Evolutionary conservation across 1,139 yeast species (phyloP).

Genomic region (Taphrina deformans): DNA sequence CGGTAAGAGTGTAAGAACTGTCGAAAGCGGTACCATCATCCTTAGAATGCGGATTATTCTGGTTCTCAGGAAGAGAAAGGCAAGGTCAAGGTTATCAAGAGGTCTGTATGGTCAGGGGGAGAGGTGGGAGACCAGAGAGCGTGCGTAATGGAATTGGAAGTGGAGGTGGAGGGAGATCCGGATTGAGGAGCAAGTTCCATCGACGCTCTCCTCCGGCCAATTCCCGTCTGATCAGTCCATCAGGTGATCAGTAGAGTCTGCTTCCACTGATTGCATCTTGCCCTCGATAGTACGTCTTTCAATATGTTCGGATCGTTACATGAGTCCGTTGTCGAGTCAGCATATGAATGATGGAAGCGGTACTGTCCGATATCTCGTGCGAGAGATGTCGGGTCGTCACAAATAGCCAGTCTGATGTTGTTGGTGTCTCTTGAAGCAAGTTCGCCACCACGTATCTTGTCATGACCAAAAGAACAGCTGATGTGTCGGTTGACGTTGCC

Average conservation of each 20-base stretch:
- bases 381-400: background rate
- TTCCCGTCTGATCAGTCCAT: background rate
- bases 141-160: background rate
- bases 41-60: background rate
- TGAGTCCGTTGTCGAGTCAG: background rate
- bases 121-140: too few relatives aligned
- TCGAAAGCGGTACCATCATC: background rate
- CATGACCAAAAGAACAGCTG: background rate
- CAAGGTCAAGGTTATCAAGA: too few relatives aligned
- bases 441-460: background rate
- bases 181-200: slow-evolving; percentile 2
- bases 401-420: background rate
- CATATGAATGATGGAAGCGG: background rate
- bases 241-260: background rate
- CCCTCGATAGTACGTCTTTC: too few relatives aligned
- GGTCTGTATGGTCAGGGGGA: too few relatives aligned
- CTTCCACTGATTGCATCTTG: too few relatives aligned
- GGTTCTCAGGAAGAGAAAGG: too few relatives aligned
- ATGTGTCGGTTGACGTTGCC: background rate
- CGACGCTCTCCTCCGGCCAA: too few relatives aligned
- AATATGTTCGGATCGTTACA: too few relatives aligned
- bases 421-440: background rate
- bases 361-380: background rate
- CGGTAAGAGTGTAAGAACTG: background rate
- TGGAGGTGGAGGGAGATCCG: slow-evolving; percentile 1